phyloP scores from a whole-genome alignment of 2,329 filamentous ascomycete genomes.

The Colletotrichum paranaense region DNA sequence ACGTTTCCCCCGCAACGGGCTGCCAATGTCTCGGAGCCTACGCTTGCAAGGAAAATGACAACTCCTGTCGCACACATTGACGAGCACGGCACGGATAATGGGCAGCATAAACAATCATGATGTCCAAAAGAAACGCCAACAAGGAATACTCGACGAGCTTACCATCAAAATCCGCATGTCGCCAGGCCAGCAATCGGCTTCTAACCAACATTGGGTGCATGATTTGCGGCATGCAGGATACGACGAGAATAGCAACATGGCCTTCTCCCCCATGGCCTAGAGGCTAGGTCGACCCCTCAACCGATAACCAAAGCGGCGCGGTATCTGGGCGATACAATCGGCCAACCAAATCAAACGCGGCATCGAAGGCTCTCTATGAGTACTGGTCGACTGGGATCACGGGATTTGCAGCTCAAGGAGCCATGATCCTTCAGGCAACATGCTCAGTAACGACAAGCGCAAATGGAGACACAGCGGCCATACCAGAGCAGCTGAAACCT shows the following conservation, averaged over 20 bases:
- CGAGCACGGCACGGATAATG: not conserved
- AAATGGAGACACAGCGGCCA: constrained; percentile 12
- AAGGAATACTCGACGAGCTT: not conserved
- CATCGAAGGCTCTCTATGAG: constrained; percentile 2
- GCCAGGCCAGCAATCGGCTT: not conserved
- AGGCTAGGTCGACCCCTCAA: constrained; percentile 24
- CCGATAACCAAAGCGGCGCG: constrained; percentile 1
- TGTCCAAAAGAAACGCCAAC: constrained; percentile 3
- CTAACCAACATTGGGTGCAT: constrained; percentile 1
- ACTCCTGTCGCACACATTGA: constrained; percentile 17
- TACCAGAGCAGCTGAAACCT: constrained; percentile 32
- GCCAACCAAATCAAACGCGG: constrained; percentile 1
- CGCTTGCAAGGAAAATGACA: constrained; percentile 1
- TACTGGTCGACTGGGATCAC: constrained; percentile 4
- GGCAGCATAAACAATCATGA: not conserved
- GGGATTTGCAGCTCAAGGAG: not conserved
- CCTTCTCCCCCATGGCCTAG: not conserved
- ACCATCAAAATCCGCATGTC: not conserved
- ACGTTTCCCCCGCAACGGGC: constrained; percentile 2
- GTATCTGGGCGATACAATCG: constrained; percentile 5
- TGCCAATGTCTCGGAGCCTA: not conserved
- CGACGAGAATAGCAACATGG: constrained; percentile 33
- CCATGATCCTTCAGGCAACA: not conserved
- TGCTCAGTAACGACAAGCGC: not conserved
- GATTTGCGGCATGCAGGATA: constrained; percentile 14